phyloP scores from a whole-genome alignment of 306 rosid species.

The Casuarina cunninghamiana region DNA sequence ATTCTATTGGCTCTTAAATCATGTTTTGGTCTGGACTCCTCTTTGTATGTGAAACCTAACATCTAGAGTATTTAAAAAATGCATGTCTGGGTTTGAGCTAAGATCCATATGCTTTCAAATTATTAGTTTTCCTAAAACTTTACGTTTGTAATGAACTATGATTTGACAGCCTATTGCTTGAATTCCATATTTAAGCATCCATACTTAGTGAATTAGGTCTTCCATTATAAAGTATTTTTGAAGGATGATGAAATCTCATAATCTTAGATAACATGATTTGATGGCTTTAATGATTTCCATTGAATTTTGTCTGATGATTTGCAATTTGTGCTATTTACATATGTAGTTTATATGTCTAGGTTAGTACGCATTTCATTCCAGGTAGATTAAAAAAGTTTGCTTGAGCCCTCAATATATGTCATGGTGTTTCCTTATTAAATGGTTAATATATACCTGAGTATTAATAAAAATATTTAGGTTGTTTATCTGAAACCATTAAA shows the following conservation, averaged over 20 bases:
- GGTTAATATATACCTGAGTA: too few species aligned
- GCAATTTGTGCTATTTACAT: not conserved
- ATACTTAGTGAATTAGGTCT: not conserved
- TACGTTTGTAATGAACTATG: too few species aligned
- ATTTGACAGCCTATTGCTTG: not conserved
- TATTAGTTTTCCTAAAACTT: too few species aligned
- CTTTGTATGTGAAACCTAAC: too few species aligned
- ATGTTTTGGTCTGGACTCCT: too few species aligned
- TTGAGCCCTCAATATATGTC: not conserved
- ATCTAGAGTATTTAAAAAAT: too few species aligned
- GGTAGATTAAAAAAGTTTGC: not conserved
- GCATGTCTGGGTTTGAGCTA: too few species aligned
- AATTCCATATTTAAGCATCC: not conserved
- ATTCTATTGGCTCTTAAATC: too few species aligned
- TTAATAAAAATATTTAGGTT: too few species aligned
- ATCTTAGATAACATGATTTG: not conserved
- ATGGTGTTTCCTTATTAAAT: not conserved
- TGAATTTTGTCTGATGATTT: not conserved
- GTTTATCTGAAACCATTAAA: not conserved
- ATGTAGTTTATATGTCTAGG: not conserved
- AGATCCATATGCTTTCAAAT: too few species aligned
- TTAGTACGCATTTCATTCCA: not conserved
- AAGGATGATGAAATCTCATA: slow-evolving; percentile 1
- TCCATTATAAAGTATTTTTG: not conserved
- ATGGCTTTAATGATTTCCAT: not conserved